These are phyloP conservation scores for Bondarzewia mesenterica DNA, from an alignment of 1,284 basidiomycete genomes.

Conservation along the genomic window DNA sequence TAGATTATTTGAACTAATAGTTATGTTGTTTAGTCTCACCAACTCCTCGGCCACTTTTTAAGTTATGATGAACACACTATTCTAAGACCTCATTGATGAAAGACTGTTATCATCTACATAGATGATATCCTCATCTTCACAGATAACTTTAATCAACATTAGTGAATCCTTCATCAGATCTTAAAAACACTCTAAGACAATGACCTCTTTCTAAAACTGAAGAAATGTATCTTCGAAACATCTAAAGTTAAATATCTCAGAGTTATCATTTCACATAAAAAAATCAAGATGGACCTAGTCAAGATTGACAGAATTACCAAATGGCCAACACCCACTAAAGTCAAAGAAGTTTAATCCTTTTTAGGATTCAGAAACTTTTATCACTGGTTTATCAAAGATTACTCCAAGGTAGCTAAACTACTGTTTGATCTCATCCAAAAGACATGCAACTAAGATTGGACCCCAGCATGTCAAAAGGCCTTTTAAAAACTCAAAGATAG, in stretches of 20 bases:
- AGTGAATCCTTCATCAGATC: neutral
- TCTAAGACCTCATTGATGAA: neutral
- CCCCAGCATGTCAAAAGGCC: neutral
- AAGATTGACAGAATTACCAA: neutral
- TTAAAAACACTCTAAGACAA: neutral
- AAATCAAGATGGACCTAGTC: neutral
- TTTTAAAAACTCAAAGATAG: neutral
- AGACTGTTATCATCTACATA: neutral
- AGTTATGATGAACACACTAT: neutral
- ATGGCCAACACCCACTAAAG: neutral
- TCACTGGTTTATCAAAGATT: conserved; percentile 2
- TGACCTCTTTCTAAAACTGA: neutral
- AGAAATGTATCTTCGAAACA: neutral
- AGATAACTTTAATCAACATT: neutral
- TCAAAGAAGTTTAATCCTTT: conserved; percentile 23
- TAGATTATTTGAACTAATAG: neutral
- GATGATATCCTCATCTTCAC: neutral
- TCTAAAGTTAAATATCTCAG: neutral
- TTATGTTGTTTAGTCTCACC: neutral
- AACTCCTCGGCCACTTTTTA: neutral
- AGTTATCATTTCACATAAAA: neutral
- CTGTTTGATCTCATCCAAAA: conserved; percentile 18
- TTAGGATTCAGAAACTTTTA: conserved; percentile 36
- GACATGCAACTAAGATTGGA: neutral
- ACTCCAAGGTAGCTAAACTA: conserved; percentile 19